Base-by-base conservation (phyloP, 1,139 yeast genomes). In the Yamadazyma epiphylla region DNA sequence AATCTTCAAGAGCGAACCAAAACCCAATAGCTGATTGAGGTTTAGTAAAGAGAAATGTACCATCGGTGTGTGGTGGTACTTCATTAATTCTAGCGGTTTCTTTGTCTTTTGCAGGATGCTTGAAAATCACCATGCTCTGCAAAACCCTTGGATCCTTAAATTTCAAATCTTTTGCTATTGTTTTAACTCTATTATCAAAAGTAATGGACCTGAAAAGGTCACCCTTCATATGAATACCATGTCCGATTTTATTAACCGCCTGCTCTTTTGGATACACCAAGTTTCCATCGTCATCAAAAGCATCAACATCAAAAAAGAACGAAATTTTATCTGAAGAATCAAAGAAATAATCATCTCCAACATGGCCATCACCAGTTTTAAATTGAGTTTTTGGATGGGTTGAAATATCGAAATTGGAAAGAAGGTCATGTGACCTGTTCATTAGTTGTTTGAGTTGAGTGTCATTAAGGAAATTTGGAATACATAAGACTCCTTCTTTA, bases 1-100 rank as follows among this genome's bases (percentile, higher is more conserved):
- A 84, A 46, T 82, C 85, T 43, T 84, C 88, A 41, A 84, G 58
- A 1, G 94, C 91, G 47, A 78, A 77, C 94, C 94, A 84, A 49
- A 80, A 84, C 4, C 94, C 95, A 25, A 83, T 54, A 0, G 91
- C 88, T 3, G 77, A 60, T 32, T 72, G 78, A 1, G 94, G 94
- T 17, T 75, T 64, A 0, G 94, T 84, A 54, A 65, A 84, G 22
- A 84, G 60, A 45, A 84, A 84, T 3, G 80, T 77, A 1, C 79
- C 88, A 50, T 84, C 95, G 31, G 80, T 83, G 47, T 84, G 95
- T 1, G 84, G 68, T 2, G 94, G 94, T 0, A 84, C 94, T 25
- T 78, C 80, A 37, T 67, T 67, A 2, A 81, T 82, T 19, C 94
- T 42, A 25, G 46, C 84, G 1, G 22, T 22, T 4, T 33, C 42